Base-by-base conservation (phyloP, 495 filamentous ascomycete genomes). In the Neurospora sp. region DNA sequence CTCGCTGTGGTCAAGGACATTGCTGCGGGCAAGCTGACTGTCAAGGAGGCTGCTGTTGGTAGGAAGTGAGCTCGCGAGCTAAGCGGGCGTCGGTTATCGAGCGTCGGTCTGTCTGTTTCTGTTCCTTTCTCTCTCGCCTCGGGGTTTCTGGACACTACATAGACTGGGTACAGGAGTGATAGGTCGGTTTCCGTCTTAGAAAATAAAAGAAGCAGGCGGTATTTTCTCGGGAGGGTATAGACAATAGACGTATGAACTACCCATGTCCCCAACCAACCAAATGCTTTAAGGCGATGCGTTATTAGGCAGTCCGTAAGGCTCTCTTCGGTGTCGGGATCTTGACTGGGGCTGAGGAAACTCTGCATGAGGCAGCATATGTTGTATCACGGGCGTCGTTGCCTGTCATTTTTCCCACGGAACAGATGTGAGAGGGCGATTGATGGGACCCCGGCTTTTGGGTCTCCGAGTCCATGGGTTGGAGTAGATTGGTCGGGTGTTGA, bases 1-100 rank as follows among this genome's bases (percentile, higher is more conserved):
- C 85, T 92, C 38, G 85, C 85, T 38, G 91, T 89, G 11, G 89
- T 92, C 31, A 89, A 93, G 78, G 89, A 90, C 73, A 93, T 97
- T 75, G 87, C 89, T 14, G 82, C 81, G 7, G 91, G 90, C 71
- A 88, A 88, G 81, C 73, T 82, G 41, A 82, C 72, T 46, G 81
- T 85, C n/a, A 76, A 82, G 72, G 83, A 83, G 31, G 85, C 83
- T 14, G 84, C 85, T 18, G 82, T 74, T 5, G 79, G 79, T 2
- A 74, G 76, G 61, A 78, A 76, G 40, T 78, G 68, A 76, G 68
- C 9, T 35, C 16, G 14, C 22, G 2, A 16, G 1, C n/a, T 44
- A 20, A 20, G n/a, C 20, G 48, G 14, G 22, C 22, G 22, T 42
- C 40, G 11, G 40, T 59, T 12, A 27, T 27, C 27, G 27, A 27